Conservation (phyloP, 805 yeast genomes). For the Wickerhamiella slavikovae region DNA sequence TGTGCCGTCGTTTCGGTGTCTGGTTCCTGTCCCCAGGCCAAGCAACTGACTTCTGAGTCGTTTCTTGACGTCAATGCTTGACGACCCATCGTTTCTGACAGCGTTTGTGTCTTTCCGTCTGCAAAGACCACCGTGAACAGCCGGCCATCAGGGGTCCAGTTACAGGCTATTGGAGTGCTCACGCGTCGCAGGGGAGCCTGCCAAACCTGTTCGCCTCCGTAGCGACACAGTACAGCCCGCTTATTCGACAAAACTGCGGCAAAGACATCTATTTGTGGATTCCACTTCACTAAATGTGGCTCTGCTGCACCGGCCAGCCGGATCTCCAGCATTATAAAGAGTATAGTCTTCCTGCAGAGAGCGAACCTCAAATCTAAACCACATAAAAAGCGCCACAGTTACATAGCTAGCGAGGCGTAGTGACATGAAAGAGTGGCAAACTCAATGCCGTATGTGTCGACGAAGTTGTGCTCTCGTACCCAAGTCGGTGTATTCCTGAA, state of each 20-base stretch:
- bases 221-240: conserved; percentile 6
- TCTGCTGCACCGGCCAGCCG: neutral
- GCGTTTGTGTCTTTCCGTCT: conserved; percentile 24
- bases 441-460: too few relatives aligned
- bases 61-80: neutral
- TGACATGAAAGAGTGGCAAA: too few relatives aligned
- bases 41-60: neutral
- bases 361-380: too few relatives aligned
- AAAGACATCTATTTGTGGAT: conserved; percentile 3
- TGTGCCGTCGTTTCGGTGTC: neutral
- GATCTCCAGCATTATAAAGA: too few relatives aligned
- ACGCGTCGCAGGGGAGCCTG: conserved; percentile 5
- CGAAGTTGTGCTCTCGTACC: too few relatives aligned
- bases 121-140: conserved; percentile 26
- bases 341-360: too few relatives aligned
- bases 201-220: conserved; percentile 13
- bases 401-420: too few relatives aligned
- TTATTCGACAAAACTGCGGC: conserved; percentile 5
- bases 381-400: too few relatives aligned
- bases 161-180: conserved; percentile 3
- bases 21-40: neutral
- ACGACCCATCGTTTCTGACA: conserved; percentile 26
- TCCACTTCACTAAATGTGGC: neutral
- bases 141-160: conserved; percentile 23
- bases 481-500: too few relatives aligned